These are phyloP conservation scores for Barnettozyma vustinii DNA, from an alignment of 805 yeast species.

Conservation along the genomic window DNA sequence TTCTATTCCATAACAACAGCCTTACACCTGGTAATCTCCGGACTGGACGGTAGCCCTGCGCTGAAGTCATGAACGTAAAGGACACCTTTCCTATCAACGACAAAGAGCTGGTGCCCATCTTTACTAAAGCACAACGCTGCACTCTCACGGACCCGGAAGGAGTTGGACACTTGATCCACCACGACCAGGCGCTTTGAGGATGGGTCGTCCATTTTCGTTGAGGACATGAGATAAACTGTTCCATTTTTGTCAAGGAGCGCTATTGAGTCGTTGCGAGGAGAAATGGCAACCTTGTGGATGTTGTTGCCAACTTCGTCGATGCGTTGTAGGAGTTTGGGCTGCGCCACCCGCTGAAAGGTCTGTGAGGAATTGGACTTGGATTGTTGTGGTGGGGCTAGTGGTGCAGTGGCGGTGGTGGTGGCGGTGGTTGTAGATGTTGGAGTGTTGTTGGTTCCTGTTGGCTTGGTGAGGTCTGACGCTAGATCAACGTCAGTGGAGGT, in stretches of 20 bases:
- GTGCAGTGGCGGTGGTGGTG: not conserved
- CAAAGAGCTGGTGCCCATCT: constrained; percentile 74
- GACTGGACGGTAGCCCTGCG: constrained; percentile 58
- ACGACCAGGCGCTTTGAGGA: constrained; percentile 40
- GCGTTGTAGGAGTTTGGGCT: constrained; percentile 55
- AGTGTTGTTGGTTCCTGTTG: not conserved
- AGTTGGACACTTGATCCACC: constrained; percentile 74
- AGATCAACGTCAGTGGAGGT: not conserved
- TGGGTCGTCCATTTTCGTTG: constrained; percentile 53
- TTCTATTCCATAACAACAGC: constrained; percentile 1
- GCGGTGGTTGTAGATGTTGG: not conserved
- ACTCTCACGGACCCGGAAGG: constrained; percentile 66
- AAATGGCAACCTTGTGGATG: constrained; percentile 67
- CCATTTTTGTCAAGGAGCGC: constrained; percentile 82
- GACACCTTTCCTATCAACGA: constrained; percentile 77
- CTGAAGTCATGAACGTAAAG: constrained; percentile 82
- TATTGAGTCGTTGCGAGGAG: constrained; percentile 83
- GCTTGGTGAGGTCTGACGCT: not conserved
- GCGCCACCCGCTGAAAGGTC: constrained; percentile 39
- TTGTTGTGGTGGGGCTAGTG: not conserved
- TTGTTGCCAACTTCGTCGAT: constrained; percentile 77
- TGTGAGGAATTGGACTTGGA: constrained; percentile 9
- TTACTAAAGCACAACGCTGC: constrained; percentile 73
- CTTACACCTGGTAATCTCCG: constrained; percentile 11
- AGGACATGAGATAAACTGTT: constrained; percentile 58